Evolutionary conservation across 129 eudicot species (phyloP).

Genomic region (Kitagawia praeruptora): DNA sequence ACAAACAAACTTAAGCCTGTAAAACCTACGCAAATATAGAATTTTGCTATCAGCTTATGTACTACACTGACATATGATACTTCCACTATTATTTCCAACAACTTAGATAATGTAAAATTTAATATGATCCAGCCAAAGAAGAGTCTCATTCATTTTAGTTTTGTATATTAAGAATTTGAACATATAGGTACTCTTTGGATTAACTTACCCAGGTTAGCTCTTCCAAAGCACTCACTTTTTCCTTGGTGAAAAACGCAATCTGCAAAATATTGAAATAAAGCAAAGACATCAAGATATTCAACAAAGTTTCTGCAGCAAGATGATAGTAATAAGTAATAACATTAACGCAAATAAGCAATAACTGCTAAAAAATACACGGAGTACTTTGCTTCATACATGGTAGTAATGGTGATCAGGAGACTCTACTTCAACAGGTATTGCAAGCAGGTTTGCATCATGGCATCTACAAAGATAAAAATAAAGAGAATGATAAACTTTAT

Average conservation of each 20-base stretch:
- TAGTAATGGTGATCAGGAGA: conserved; percentile 75
- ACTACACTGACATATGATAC: neutral
- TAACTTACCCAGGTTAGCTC: conserved; percentile 83
- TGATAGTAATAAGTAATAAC: neutral
- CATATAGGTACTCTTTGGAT: neutral
- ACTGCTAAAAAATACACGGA: neutral
- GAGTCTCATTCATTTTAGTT: neutral
- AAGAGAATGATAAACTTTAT: neutral
- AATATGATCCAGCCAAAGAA: neutral
- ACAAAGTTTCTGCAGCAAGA: conserved; percentile 1
- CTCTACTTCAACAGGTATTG: conserved; percentile 75
- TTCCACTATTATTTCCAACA: neutral
- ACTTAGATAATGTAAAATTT: neutral
- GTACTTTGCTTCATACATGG: conserved; percentile 46
- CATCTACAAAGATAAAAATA: conserved; percentile 34
- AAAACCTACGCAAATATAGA: neutral
- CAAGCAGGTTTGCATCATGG: conserved; percentile 56
- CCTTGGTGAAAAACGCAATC: conserved; percentile 83
- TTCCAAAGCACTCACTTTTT: conserved; percentile 49
- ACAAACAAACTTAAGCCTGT: neutral
- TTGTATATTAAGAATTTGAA: neutral
- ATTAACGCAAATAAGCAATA: neutral
- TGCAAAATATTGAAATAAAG: conserved; percentile 23
- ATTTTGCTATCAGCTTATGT: neutral
- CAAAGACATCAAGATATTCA: neutral